phyloP scores from a whole-genome alignment of 352 stramenopile species.

The Globisporangium solare region DNA sequence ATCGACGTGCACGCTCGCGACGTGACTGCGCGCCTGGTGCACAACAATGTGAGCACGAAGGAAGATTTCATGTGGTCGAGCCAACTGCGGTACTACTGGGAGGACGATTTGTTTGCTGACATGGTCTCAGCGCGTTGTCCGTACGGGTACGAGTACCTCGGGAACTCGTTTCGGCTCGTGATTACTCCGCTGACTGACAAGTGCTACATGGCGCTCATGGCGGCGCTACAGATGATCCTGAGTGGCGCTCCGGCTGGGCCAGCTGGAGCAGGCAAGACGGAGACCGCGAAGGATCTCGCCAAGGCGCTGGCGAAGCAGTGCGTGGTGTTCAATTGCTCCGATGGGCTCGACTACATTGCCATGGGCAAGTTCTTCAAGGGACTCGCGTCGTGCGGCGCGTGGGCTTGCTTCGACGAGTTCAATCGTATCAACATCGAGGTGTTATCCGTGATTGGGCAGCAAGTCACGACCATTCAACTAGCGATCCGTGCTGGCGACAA shows the following conservation, averaged over 20 bases:
- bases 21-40: conserved; percentile 85
- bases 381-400: conserved; percentile 89
- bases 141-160: conserved; percentile 94
- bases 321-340: conserved; percentile 95
- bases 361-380: conserved; percentile 95
- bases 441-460: conserved; percentile 79
- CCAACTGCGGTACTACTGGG: conserved; percentile 95
- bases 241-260: conserved; percentile 90
- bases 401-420: conserved; percentile 96
- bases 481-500: conserved; percentile 85
- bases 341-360: conserved; percentile 93
- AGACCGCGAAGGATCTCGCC: conserved; percentile 92
- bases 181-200: conserved; percentile 95
- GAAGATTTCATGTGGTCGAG: conserved; percentile 94
- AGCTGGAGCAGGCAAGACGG: conserved; percentile 92
- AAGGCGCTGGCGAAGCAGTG: conserved; percentile 94
- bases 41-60: conserved; percentile 80
- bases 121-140: conserved; percentile 89
- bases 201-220: conserved; percentile 95
- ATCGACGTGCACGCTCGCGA: conserved; percentile 95
- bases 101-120: conserved; percentile 77
- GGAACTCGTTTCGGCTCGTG: conserved; percentile 92
- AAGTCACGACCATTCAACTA: conserved; percentile 84
- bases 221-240: conserved; percentile 93
- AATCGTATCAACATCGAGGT: conserved; percentile 96